Percentiles rank a stretch among this genome's conserved stretches.
Evolutionary conservation across 108 stramenopile genomes (phyloP).

Genomic region (Nitzschia inconspicua): DNA sequence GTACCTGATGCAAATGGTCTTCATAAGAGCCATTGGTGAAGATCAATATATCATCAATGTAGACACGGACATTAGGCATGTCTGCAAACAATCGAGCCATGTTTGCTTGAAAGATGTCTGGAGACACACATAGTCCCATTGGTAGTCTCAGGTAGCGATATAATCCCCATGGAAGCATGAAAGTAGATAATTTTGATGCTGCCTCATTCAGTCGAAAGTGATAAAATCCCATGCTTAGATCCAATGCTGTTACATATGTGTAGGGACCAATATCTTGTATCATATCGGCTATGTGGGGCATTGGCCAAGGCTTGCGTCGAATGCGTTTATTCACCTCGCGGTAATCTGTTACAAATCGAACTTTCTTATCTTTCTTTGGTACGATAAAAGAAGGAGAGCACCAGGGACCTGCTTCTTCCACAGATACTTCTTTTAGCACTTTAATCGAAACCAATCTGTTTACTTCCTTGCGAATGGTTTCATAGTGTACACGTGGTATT

Average conservation of each 20-base stretch:
- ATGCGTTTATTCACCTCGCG: slow-evolving; percentile 31
- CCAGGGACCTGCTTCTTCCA: slow-evolving; percentile 17
- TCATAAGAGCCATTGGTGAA: slow-evolving; percentile 1
- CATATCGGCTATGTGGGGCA: slow-evolving; percentile 33
- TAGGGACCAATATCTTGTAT: slow-evolving; percentile 31
- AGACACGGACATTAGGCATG: slow-evolving; percentile 15
- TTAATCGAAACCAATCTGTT: too few relatives aligned
- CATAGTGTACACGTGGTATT: too few relatives aligned
- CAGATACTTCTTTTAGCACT: not conserved
- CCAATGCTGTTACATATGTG: slow-evolving; percentile 35
- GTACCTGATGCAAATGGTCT: slow-evolving; percentile 11
- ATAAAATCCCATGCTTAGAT: slow-evolving; percentile 51
- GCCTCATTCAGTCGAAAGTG: slow-evolving; percentile 16
- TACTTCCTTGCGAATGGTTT: too few relatives aligned
- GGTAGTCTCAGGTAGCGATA: too few relatives aligned
- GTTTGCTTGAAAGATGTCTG: slow-evolving; percentile 31
- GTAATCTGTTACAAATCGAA: slow-evolving; percentile 29
- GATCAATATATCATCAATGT: slow-evolving; percentile 28
- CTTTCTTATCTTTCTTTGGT: slow-evolving; percentile 30
- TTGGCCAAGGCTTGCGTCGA: slow-evolving; percentile 36
- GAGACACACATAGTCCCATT: slow-evolving; percentile 18
- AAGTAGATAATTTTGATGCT: slow-evolving; percentile 13
- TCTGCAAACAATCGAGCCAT: slow-evolving; percentile 16
- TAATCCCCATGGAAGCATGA: too few relatives aligned
- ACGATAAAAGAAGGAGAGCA: slow-evolving; percentile 25